Conservation (phyloP, 768 basidiomycete species). For the Punctularia strigosozonata region DNA sequence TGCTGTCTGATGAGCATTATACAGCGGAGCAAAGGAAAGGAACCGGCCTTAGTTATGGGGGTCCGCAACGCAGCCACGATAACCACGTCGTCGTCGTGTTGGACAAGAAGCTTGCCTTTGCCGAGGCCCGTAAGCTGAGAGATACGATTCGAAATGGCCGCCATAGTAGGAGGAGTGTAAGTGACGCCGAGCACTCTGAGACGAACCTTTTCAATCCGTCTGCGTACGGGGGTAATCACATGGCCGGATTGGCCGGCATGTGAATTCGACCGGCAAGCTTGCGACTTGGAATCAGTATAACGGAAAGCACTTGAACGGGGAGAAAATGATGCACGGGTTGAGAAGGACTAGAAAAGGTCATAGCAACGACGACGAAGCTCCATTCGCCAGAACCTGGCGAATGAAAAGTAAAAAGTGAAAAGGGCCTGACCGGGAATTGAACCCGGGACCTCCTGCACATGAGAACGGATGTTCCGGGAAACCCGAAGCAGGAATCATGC, state of each 20-base stretch:
- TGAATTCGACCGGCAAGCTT: too few relatives aligned
- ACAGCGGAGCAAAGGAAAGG: not conserved
- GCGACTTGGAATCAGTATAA: too few relatives aligned
- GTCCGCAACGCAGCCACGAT: conserved; percentile 83
- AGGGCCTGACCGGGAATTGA: conserved; percentile 77
- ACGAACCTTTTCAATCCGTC: not conserved
- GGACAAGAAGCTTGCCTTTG: conserved; percentile 52
- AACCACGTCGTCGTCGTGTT: conserved; percentile 81
- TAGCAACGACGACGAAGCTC: too few relatives aligned
- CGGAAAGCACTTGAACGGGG: too few relatives aligned
- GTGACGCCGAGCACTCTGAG: too few relatives aligned
- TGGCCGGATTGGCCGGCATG: not conserved
- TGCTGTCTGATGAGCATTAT: conserved; percentile 4
- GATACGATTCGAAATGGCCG: not conserved
- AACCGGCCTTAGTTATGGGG: conserved; percentile 77
- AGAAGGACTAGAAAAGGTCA: too few relatives aligned
- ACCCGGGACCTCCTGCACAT: conserved; percentile 86
- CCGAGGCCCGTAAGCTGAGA: conserved; percentile 11
- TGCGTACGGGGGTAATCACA: not conserved
- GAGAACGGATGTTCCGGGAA: too few relatives aligned
- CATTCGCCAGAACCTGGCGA: too few relatives aligned
- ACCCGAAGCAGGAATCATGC: too few relatives aligned
- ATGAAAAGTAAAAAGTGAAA: too few relatives aligned
- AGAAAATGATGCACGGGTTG: too few relatives aligned
- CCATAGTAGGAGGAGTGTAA: too few relatives aligned